A percentile compares a stretch with the other conserved stretches of the same genome.
These are phyloP conservation scores for Eucalyptus tenuipes DNA, from an alignment of 345 rosid genomes.

Conservation along the genomic window DNA sequence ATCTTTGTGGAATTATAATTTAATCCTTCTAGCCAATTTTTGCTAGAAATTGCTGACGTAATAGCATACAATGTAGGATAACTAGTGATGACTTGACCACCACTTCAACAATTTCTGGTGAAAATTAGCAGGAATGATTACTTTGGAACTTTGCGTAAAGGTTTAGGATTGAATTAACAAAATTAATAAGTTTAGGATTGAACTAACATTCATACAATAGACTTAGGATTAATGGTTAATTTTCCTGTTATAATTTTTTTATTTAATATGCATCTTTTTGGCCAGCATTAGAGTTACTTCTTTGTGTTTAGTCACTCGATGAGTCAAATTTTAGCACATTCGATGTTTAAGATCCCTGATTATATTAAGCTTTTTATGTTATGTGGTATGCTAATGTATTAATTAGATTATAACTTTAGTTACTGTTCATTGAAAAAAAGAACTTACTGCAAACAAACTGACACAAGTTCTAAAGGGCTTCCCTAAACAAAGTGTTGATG, in stretches of 20 bases:
- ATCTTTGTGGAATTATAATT: neutral
- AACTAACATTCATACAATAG: neutral
- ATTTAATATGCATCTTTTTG: neutral
- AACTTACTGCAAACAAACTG: neutral
- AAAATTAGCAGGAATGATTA: accelerated
- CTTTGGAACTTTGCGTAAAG: accelerated
- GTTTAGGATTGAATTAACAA: neutral
- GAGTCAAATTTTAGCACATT: neutral
- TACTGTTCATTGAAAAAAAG: neutral
- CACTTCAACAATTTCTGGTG: accelerated
- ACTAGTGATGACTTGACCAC: accelerated
- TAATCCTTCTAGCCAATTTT: neutral
- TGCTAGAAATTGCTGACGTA: neutral
- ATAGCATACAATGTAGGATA: neutral
- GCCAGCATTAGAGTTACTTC: neutral
- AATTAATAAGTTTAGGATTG: accelerated
- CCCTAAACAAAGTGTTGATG: neutral
- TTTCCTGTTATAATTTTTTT: neutral
- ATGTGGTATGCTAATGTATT: neutral
- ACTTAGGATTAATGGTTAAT: neutral
- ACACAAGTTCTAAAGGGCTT: neutral
- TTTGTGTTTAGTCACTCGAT: neutral
- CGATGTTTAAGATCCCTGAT: neutral
- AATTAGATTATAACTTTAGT: neutral
- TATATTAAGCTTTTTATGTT: neutral